phyloP scores from a whole-genome alignment of 108 stramenopile species.

The Pseudonitzschia delicatissima region DNA sequence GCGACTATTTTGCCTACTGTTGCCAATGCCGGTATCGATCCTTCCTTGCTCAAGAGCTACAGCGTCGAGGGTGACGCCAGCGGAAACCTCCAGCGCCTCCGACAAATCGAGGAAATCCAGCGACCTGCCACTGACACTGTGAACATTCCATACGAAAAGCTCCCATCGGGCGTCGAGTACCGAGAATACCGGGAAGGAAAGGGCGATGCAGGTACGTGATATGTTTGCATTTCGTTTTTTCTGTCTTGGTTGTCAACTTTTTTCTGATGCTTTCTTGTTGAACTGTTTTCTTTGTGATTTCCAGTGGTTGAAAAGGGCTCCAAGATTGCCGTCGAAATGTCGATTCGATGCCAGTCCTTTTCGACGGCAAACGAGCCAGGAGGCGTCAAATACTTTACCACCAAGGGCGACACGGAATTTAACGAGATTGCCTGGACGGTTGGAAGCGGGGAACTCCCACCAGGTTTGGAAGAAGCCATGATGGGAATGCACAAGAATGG shows the following conservation, averaged over 20 bases:
- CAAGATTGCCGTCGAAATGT: constrained; percentile 76
- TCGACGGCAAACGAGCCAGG: constrained; percentile 71
- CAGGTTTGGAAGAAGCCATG: constrained; percentile 66
- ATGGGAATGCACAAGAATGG: constrained; percentile 55
- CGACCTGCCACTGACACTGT: constrained; percentile 51
- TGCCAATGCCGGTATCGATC: constrained; percentile 66
- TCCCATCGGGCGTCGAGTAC: constrained; percentile 56
- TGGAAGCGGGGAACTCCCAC: constrained; percentile 52
- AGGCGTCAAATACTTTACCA: constrained; percentile 66
- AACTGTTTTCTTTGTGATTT: not conserved
- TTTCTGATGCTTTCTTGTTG: not conserved
- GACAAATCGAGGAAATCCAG: constrained; percentile 48
- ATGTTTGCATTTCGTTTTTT: not conserved
- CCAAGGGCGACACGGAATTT: constrained; percentile 69
- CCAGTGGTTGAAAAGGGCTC: constrained; percentile 45
- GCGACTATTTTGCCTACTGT: not conserved
- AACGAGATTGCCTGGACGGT: constrained; percentile 74
- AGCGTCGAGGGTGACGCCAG: constrained; percentile 59
- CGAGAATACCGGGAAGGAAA: constrained; percentile 71
- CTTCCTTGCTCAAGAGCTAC: constrained; percentile 40
- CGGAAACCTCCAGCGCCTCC: constrained; percentile 48
- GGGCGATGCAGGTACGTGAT: constrained; percentile 38
- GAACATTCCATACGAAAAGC: constrained; percentile 53
- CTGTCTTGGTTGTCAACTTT: not conserved
- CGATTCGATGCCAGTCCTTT: constrained; percentile 69